A percentile compares a stretch with the other conserved stretches of the same genome.
phyloP scores from a whole-genome alignment of 768 basidiomycete species.

The Lactarius hatsudake region DNA sequence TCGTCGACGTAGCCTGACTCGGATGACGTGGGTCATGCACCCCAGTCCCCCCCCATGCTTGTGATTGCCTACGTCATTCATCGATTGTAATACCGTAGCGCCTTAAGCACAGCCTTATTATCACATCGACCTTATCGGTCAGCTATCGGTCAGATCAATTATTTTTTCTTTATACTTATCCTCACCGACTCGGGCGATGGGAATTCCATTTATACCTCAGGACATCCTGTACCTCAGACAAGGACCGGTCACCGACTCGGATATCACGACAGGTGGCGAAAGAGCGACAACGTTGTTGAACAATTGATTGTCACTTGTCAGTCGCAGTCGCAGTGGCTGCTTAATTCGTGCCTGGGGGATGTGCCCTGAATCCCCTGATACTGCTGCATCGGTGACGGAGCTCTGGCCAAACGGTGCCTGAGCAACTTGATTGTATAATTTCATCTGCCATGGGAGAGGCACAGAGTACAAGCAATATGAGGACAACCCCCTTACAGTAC shows the following conservation, averaged over 20 bases:
- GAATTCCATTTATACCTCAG: not conserved
- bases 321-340: not conserved
- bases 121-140: not conserved
- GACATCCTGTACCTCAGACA: not conserved
- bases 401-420: not conserved
- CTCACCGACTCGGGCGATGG: not conserved
- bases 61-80: not conserved
- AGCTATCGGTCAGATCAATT: not conserved
- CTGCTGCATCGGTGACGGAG: not conserved
- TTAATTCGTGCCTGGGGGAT: not conserved
- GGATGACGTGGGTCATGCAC: not conserved
- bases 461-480: not conserved
- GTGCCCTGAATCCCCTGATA: not conserved
- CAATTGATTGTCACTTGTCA: not conserved
- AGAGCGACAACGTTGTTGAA: not conserved
- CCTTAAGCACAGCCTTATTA: not conserved
- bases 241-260: not conserved
- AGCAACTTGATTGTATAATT: not conserved
- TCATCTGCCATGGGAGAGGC: not conserved
- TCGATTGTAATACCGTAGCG: not conserved
- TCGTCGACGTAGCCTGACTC: slow-evolving; percentile 27
- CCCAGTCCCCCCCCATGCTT: not conserved
- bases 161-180: not conserved
- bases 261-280: not conserved
- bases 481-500: not conserved